Evolutionary conservation across 805 yeast species (phyloP), one percentile per base, ranked within the genome.

Genomic region (Lachancea kluyveri): DNA sequence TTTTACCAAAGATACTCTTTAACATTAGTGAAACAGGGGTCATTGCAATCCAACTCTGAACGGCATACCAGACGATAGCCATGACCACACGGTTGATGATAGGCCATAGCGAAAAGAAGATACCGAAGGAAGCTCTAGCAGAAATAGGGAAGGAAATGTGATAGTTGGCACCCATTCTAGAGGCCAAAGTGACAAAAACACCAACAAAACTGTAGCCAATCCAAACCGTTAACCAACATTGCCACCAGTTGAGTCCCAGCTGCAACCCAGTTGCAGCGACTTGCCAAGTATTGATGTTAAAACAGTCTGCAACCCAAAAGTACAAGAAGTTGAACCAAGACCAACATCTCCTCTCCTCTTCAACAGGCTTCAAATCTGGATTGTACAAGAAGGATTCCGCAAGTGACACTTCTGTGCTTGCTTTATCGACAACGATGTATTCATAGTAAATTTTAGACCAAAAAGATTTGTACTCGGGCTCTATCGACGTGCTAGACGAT

Each of bases 271-370:
- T 80, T 7, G 90, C 77, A 3, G 94, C 94, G 45, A 86, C 84
- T 64, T 81, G 86, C 86, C 90, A 85, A 6, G 95, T 83, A 54
- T 82, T 84, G 50, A 86, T 75, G 59, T 86, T 86, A 62, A 86
- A 82, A 17, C 94, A 77, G 53, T 86, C 96, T 0, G 95, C 86
- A 35, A 85, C 57, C 96, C 96, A 86, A 47, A 83, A 80, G 41
- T 72, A 74, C 9, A 80, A 77, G 52, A 63, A 86, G 54, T 84
- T 82, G 55, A 65, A 76, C 92, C 94, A 82, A 15, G 72, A 60
- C 95, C 95, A 86, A 8, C 72, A 70, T 49, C 95, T 66, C 47
- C 94, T 74, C 4, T 61, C 70, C 10, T 59, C 67, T 50, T 83
- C 88, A 4, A 84, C 85, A 0, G 95, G 95, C 42, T 74, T 72